Conservation (phyloP, 208 protist species). For the Acanthamoeba healyi region DNA sequence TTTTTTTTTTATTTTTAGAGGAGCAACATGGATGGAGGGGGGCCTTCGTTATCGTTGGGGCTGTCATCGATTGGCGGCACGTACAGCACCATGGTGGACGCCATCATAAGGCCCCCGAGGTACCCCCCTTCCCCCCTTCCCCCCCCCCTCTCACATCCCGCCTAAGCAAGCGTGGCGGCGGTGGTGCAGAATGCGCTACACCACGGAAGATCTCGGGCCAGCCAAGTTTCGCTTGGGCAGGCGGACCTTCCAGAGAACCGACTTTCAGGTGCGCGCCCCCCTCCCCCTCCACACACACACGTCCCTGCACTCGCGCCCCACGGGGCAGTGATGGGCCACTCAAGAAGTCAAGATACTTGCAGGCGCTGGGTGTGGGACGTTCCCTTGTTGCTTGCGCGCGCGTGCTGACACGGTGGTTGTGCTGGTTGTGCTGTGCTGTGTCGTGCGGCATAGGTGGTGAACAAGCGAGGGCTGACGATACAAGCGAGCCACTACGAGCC, state of each 20-base stretch:
- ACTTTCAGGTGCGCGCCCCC: neutral
- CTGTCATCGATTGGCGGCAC: slow-evolving; percentile 31
- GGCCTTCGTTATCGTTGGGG: slow-evolving; percentile 20
- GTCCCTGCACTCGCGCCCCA: too few relatives aligned
- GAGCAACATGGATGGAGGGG: neutral
- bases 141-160: too few relatives aligned
- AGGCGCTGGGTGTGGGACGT: too few relatives aligned
- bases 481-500: slow-evolving; percentile 64
- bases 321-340: too few relatives aligned
- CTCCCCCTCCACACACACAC: too few relatives aligned
- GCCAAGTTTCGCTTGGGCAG: slow-evolving; percentile 24
- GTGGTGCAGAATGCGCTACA: slow-evolving; percentile 43
- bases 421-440: too few relatives aligned
- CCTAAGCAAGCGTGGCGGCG: too few relatives aligned
- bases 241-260: slow-evolving; percentile 21
- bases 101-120: slow-evolving; percentile 68
- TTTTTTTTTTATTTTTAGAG: too few relatives aligned
- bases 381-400: too few relatives aligned
- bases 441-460: slow-evolving; percentile 2
- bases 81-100: slow-evolving; percentile 62
- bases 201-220: neutral
- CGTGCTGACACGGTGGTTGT: too few relatives aligned
- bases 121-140: too few relatives aligned
- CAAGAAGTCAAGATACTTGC: too few relatives aligned
- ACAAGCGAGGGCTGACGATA: slow-evolving; percentile 23